Evolutionary conservation across 140 eudicot genomes (phyloP).

Genomic region (Ambrosia hybrid): DNA sequence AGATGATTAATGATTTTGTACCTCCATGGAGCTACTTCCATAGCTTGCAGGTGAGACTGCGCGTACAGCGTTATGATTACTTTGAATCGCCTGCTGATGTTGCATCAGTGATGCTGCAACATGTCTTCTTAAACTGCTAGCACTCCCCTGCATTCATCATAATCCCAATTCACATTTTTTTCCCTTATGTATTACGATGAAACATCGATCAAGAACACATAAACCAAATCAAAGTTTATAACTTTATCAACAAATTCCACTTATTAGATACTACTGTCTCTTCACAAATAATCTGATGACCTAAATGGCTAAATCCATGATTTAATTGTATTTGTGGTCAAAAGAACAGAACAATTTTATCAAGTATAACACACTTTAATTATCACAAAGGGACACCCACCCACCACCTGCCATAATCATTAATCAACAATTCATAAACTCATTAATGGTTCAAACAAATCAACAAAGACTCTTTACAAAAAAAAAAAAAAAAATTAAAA

Average conservation of each 20-base stretch:
- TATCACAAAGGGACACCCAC: constrained; percentile 28
- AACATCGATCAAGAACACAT: constrained; percentile 2
- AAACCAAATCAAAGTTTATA: neutral
- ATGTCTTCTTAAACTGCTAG: constrained; percentile 85
- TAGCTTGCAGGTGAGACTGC: constrained; percentile 94
- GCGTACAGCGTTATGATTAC: constrained; percentile 53
- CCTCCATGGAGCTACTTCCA: constrained; percentile 99
- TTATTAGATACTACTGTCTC: neutral
- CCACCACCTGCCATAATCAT: constrained; percentile 24
- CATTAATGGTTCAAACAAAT: constrained; percentile 8
- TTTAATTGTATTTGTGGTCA: constrained; percentile 9
- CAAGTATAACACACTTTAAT: constrained; percentile 3
- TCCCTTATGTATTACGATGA: neutral
- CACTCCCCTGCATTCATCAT: constrained; percentile 67
- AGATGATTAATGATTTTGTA: constrained; percentile 21
- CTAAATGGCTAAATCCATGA: constrained; percentile 18
- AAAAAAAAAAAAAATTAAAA: neutral
- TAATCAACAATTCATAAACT: constrained; percentile 10
- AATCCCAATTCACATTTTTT: constrained; percentile 15
- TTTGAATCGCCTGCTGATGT: constrained; percentile 69
- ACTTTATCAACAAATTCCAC: neutral
- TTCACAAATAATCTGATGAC: neutral
- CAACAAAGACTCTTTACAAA: neutral
- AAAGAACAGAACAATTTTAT: constrained; percentile 13
- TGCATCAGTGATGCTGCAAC: constrained; percentile 88